A percentile compares a stretch with the other conserved stretches of the same genome.
Evolutionary conservation across 306 rosid species (phyloP).

Genomic region (Cicer cuneatum): DNA sequence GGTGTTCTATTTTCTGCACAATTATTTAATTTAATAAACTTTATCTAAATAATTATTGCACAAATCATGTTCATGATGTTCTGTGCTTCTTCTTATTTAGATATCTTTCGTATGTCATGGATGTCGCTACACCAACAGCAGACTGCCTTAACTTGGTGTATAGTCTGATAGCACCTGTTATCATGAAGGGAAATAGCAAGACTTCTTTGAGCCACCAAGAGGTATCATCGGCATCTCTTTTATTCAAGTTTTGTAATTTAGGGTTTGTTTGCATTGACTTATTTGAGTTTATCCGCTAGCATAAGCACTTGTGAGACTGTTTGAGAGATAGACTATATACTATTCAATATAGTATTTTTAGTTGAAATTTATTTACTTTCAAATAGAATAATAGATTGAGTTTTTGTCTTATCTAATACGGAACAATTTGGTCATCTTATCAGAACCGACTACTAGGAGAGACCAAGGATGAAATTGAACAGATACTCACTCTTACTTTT

Average conservation of each 20-base stretch:
- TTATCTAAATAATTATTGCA: constrained; percentile 26
- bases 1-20: constrained; percentile 28
- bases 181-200: constrained; percentile 80
- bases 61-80: constrained; percentile 33
- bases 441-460: constrained; percentile 97
- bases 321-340: not conserved
- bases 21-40: constrained; percentile 26
- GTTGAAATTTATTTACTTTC: constrained; percentile 29
- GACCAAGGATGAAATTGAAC: constrained; percentile 90
- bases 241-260: constrained; percentile 11
- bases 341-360: constrained; percentile 22
- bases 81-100: constrained; percentile 48
- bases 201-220: constrained; percentile 95
- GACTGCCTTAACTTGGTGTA: constrained; percentile 90
- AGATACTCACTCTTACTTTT: constrained; percentile 73
- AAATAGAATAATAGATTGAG: constrained; percentile 8
- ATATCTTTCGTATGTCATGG: constrained; percentile 93
- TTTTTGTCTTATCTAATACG: constrained; percentile 45
- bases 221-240: constrained; percentile 55
- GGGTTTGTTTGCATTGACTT: not conserved
- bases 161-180: constrained; percentile 73
- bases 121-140: constrained; percentile 97
- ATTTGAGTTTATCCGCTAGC: no score
- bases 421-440: constrained; percentile 28
- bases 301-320: no score